Conservation (phyloP, 1,139 yeast species). For the Protomyces macrosporus region DNA sequence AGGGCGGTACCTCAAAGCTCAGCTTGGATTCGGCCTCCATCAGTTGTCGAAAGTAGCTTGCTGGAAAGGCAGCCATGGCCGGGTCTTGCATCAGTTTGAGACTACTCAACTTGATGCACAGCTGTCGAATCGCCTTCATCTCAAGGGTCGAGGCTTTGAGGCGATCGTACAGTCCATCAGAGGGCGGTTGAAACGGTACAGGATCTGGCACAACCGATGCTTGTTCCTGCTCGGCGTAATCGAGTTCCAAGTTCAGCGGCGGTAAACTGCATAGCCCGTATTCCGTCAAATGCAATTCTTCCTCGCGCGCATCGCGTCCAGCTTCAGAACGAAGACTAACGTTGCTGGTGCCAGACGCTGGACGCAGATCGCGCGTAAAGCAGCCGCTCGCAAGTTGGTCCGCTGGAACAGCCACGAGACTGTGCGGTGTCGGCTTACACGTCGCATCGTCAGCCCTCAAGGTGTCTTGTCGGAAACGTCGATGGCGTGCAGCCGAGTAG, state of each 20-base stretch:
- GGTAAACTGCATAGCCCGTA: conserved; percentile 4
- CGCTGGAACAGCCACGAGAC: background rate
- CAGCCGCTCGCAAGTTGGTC: background rate
- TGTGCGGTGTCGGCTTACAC: background rate
- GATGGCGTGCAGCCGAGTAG: conserved; percentile 16
- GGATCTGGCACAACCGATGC: background rate
- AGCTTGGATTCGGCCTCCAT: conserved; percentile 15
- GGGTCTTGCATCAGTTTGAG: conserved; percentile 83
- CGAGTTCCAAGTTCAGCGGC: background rate
- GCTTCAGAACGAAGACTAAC: background rate
- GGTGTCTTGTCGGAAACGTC: conserved; percentile 4
- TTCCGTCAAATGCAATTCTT: conserved; percentile 10
- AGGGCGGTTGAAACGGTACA: conserved; percentile 1
- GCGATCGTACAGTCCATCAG: conserved; percentile 36
- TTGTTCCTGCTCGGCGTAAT: background rate
- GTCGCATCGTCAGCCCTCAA: conserved; percentile 12
- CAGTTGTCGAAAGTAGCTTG: conserved; percentile 11
- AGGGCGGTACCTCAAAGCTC: background rate
- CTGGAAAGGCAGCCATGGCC: conserved; percentile 13
- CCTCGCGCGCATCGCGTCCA: conserved; percentile 1
- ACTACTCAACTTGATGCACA: conserved; percentile 81
- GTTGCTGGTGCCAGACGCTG: background rate
- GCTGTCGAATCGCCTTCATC: conserved; percentile 81
- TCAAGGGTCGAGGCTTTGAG: conserved; percentile 63
- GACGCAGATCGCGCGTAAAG: background rate